A percentile compares a stretch with the other conserved stretches of the same genome.
These are phyloP conservation scores for Acmispon strigosus DNA, from an alignment of 306 rosid genomes.

Conservation along the genomic window DNA sequence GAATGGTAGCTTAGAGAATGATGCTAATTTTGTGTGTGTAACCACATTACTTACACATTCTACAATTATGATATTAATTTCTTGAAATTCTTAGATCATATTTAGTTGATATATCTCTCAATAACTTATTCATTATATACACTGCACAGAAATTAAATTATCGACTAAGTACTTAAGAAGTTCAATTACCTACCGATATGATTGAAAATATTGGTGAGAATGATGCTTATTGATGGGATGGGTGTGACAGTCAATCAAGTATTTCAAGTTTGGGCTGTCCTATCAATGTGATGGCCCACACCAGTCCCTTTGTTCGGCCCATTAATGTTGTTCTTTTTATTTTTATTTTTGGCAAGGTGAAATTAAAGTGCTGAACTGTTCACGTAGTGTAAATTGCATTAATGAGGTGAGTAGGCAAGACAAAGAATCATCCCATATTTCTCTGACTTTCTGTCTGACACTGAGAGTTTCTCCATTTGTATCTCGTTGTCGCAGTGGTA, in stretches of 20 bases:
- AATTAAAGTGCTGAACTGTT: slow-evolving; percentile 21
- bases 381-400: slow-evolving; percentile 18
- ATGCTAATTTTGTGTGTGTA: too few species aligned
- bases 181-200: too few species aligned
- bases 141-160: too few species aligned
- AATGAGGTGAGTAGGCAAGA: slow-evolving; percentile 22
- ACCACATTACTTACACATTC: too few species aligned
- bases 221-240: slow-evolving; percentile 25
- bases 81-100: too few species aligned
- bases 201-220: too few species aligned
- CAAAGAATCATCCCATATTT: slow-evolving; percentile 24
- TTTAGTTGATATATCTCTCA: too few species aligned
- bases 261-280: slow-evolving; percentile 37
- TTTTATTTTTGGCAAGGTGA: background rate
- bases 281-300: slow-evolving; percentile 26
- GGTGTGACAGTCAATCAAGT: slow-evolving; percentile 30
- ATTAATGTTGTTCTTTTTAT: slow-evolving; percentile 6
- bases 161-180: too few species aligned
- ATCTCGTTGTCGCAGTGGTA: background rate
- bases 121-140: too few species aligned
- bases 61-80: too few species aligned
- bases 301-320: slow-evolving; percentile 13
- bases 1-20: slow-evolving; percentile 25
- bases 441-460: slow-evolving; percentile 33
- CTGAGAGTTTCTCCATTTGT: slow-evolving; percentile 34